phyloP scores from a whole-genome alignment of 208 protist species.

The Angomonas desouzai region DNA sequence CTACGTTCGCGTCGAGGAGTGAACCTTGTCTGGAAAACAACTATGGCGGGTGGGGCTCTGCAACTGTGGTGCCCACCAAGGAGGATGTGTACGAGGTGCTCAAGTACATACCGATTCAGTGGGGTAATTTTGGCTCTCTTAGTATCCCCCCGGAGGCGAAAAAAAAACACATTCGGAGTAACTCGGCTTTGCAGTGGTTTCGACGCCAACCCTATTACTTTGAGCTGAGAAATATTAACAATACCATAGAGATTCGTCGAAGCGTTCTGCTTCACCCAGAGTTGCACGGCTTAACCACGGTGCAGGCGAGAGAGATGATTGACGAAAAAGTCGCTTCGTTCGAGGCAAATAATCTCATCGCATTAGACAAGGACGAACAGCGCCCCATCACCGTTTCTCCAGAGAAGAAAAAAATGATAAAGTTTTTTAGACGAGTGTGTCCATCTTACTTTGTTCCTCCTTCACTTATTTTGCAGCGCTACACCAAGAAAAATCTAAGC shows the following conservation, averaged over 20 bases:
- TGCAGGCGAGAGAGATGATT: constrained; percentile 47
- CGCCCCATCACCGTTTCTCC: constrained; percentile 14
- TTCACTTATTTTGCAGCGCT: constrained; percentile 69
- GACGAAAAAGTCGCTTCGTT: not conserved
- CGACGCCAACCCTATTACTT: constrained; percentile 84
- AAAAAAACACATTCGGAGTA: constrained; percentile 58
- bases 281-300: constrained; percentile 57
- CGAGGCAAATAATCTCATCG: constrained; percentile 60
- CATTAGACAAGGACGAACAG: constrained; percentile 35
- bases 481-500: constrained; percentile 74
- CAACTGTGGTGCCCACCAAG: constrained; percentile 41
- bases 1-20: not conserved
- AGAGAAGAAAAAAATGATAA: constrained; percentile 30
- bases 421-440: constrained; percentile 71
- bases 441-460: constrained; percentile 72
- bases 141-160: constrained; percentile 51
- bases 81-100: constrained; percentile 80
- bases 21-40: constrained; percentile 26
- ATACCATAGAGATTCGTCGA: constrained; percentile 69
- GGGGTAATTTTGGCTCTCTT: constrained; percentile 63
- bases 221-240: constrained; percentile 67
- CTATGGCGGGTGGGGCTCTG: constrained; percentile 70
- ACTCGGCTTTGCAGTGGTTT: constrained; percentile 62
- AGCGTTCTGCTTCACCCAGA: constrained; percentile 78
- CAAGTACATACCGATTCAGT: constrained; percentile 82